phyloP scores from a whole-genome alignment of 352 stramenopile genomes.

The Plasmopara muralis region DNA sequence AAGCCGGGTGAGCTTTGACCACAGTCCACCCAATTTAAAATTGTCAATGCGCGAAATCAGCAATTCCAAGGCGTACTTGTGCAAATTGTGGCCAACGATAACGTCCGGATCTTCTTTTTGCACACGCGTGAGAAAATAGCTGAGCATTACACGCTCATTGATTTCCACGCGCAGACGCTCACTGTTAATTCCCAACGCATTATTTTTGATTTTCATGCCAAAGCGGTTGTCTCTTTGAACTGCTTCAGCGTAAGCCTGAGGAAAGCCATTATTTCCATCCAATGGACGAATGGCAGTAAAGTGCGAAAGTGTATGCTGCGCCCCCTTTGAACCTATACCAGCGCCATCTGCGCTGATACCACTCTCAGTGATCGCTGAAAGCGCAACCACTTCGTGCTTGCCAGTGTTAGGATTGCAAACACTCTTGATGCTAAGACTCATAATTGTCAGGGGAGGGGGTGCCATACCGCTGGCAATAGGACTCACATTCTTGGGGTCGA shows the following conservation, averaged over 20 bases:
- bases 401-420: constrained; percentile 94
- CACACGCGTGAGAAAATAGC: constrained; percentile 87
- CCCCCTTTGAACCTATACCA: constrained; percentile 30
- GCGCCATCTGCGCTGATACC: constrained; percentile 63
- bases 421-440: constrained; percentile 97
- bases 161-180: constrained; percentile 66
- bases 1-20: constrained; percentile 79
- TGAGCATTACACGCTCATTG: constrained; percentile 82
- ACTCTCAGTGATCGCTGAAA: constrained; percentile 73
- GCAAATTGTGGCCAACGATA: constrained; percentile 97
- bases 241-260: constrained; percentile 43
- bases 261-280: constrained; percentile 57
- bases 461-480: constrained; percentile 64
- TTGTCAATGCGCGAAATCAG: constrained; percentile 92
- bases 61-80: constrained; percentile 98
- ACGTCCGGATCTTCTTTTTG: constrained; percentile 97
- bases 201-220: constrained; percentile 34
- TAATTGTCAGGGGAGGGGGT: constrained; percentile 91
- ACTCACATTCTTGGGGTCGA: constrained; percentile 88
- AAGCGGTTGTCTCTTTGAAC: constrained; percentile 61
- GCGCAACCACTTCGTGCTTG: constrained; percentile 93
- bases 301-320: constrained; percentile 46
- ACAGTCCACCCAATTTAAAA: constrained; percentile 83
- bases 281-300: constrained; percentile 80
- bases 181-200: constrained; percentile 27